Percentiles rank a stretch among this genome's conserved stretches.
These are phyloP conservation scores for Dioszegia aurantiaca DNA, from an alignment of 768 basidiomycete genomes.

Conservation along the genomic window DNA sequence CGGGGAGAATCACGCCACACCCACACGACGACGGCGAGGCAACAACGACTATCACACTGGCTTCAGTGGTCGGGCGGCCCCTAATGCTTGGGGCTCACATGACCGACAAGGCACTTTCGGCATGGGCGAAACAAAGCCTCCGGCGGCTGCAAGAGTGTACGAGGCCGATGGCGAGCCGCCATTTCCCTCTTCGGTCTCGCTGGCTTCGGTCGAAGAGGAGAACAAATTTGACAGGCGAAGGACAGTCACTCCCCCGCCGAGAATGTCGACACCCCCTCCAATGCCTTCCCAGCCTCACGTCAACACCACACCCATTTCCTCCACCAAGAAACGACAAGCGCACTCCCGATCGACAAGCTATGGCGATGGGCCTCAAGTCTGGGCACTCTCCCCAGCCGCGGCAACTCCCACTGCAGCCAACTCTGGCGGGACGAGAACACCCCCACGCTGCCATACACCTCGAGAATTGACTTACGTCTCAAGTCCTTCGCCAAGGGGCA, in stretches of 20 bases:
- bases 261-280: conserved; percentile 10
- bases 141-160: no score
- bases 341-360: neutral
- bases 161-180: neutral
- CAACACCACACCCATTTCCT: conserved; percentile 5
- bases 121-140: no score
- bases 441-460: neutral
- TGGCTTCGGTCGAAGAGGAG: neutral
- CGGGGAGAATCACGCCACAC: conserved; percentile 22
- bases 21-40: neutral
- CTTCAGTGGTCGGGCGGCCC: no score
- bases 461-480: conserved; percentile 13
- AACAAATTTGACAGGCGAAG: neutral
- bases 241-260: conserved; percentile 5
- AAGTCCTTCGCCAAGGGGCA: conserved; percentile 10
- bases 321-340: neutral
- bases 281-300: conserved; percentile 9
- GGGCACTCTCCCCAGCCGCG: conserved; percentile 11
- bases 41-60: no score
- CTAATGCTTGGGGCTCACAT: no score
- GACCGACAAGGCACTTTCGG: no score
- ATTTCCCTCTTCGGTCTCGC: neutral
- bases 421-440: neutral
- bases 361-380: neutral
- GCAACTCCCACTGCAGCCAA: conserved; percentile 5